Base-by-base conservation (phyloP, 1,284 basidiomycete genomes). In the Lignosus rhinocerotis region DNA sequence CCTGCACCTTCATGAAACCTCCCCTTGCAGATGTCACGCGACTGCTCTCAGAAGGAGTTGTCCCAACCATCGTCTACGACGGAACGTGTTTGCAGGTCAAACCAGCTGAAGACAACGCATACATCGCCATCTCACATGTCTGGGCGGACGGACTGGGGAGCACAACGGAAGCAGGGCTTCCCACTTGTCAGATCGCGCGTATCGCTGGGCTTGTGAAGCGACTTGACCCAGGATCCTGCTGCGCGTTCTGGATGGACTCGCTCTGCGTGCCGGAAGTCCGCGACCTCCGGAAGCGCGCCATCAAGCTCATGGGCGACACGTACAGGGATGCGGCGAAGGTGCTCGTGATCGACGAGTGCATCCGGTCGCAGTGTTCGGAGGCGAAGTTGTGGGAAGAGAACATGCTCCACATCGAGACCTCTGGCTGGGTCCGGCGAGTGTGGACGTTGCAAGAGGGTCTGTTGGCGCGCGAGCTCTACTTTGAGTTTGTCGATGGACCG, bases 131-230 rank as follows among this genome's bases (percentile, higher is more conserved):
- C 32, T 66, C 62, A 1, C 64, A 66, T 45, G 65, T 66, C 5
- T 66, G 65, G 65, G 60, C 65, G 0, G 62, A 66, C n/a, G 65
- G 65, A 1, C 41, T 66, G 32, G 65, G 65, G n/a, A 66, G 65
- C 49, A 61, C 58, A 5, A 53, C 65, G 2, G 65, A 62, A 25
- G 50, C 41, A 8, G 65, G 65, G 8, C 58, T 66, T 0, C 62
- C 65, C 1, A 33, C 45, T 6, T 66, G 65, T 42, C 52, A 62
- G 21, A 36, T 66, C 8, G 7, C 25, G 31, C 56, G 65, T 21
- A 56, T 66, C 21, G 48, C 60, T 9, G 25, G 17, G 2, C 48
- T 60, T 8, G 54, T 46, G 2, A 25, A 21, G 7, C 31, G 11
- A 12, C 51, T 61, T 11, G 25, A 53, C 9, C 60, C 60, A 11